Percentiles rank a stretch among this genome's conserved stretches.
Evolutionary conservation across 169 alveolate species (phyloP).

Genomic region (Amoebophrya sp.): DNA sequence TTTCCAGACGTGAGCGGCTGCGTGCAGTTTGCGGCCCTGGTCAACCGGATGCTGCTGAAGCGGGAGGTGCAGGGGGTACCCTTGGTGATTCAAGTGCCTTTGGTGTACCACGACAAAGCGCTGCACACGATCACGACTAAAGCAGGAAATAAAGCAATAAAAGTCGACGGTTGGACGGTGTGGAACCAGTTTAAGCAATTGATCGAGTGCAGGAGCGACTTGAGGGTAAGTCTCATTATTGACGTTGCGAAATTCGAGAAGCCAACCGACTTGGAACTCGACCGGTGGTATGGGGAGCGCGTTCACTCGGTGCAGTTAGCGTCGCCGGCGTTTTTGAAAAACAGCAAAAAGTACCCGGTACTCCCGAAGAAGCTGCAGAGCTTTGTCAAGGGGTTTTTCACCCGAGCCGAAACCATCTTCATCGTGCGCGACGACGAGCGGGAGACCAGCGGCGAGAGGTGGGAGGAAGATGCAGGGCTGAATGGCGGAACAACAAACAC

Average conservation of each 20-base stretch:
- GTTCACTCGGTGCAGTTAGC: slow-evolving; percentile 39
- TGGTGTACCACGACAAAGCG: neutral
- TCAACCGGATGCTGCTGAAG: neutral
- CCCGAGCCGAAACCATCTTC: neutral
- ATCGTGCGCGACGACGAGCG: neutral
- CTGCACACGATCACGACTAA: neutral
- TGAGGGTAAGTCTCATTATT: neutral
- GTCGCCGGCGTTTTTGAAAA: slow-evolving; percentile 28
- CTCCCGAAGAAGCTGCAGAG: neutral
- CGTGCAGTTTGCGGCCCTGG: neutral
- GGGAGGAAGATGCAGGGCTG: neutral
- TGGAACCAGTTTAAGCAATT: neutral
- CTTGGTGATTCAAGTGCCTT: neutral
- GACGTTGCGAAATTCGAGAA: neutral
- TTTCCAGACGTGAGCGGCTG: neutral
- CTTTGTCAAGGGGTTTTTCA: neutral
- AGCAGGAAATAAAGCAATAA: neutral
- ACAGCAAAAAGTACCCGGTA: slow-evolving; percentile 29
- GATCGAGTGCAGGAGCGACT: neutral
- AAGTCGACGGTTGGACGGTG: neutral
- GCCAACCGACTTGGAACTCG: slow-evolving; percentile 20
- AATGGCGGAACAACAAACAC: neutral
- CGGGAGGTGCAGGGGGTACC: neutral
- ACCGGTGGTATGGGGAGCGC: slow-evolving; percentile 51
- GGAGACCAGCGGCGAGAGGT: slow-evolving; percentile 35